Evolutionary conservation across 2,329 filamentous ascomycete species (phyloP), one percentile per base, ranked within the genome.

Genomic region (Didymella sp.): DNA sequence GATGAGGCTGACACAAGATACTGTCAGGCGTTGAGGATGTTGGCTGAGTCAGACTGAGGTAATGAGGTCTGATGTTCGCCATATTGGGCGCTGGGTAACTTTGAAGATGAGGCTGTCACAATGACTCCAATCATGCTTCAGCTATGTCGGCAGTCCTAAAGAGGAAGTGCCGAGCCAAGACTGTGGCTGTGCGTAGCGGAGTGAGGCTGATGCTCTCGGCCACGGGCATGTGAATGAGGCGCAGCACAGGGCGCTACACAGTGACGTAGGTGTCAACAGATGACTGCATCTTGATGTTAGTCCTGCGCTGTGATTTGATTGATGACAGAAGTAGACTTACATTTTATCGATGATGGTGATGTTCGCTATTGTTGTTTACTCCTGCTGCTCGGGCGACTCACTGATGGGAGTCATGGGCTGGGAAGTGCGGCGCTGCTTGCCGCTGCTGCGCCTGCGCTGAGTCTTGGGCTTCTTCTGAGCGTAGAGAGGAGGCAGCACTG

Each of bases 371-470:
- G 38, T 30, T 58, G 22, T 61, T 77, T 70, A 78, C 66, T 77
- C 75, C 21, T 67, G 66, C 15, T 72, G 70, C 61, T 76, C 75
- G 19, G 74, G 73, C 7, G 73, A 74, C 69, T 78, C 76, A 11
- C 74, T 67, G 56, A 79, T 78, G 52, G 76, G 75, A 51, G 72
- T 73, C 76, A 79, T 78, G 12, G 76, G 75, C 69, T 77, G 77
- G 40, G 75, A 76, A 2, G 73, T 62, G 50, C 75, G 71, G 38
- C 73, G 69, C 55, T 71, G 69, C 71, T 78, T 79, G 41, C 70
- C 73, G 55, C 75, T 77, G 67, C 74, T 73, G 65, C 75, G 70
- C 61, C 75, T 72, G 41, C 73, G 72, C 64, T 77, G 68, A 54
- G 71, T 74, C 72, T 77, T 76, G 50, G 67, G 71, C 73, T 75